Evolutionary conservation across 768 basidiomycete genomes (phyloP).

Genomic region (Floccularia luteovirens): DNA sequence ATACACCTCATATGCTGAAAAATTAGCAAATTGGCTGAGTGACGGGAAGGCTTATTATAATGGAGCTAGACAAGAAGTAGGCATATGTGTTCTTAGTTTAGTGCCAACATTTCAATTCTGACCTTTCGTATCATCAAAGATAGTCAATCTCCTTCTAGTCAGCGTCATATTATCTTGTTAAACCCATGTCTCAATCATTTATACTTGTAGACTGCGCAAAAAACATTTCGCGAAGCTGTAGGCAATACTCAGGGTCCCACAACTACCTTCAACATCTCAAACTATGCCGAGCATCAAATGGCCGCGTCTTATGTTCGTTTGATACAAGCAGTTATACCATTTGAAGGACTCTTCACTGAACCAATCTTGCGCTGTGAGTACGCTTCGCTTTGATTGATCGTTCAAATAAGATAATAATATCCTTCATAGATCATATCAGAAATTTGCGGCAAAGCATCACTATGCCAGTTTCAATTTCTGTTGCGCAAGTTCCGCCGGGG

Average conservation of each 20-base stretch:
- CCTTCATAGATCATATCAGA: too few species aligned
- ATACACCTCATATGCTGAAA: slow-evolving; percentile 21
- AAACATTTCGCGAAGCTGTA: slow-evolving; percentile 23
- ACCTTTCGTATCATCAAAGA: slow-evolving; percentile 22
- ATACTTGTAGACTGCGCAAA: slow-evolving; percentile 24
- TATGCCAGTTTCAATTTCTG: too few species aligned
- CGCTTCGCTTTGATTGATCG: too few species aligned
- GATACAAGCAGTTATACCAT: slow-evolving; percentile 20
- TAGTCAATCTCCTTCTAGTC: slow-evolving; percentile 43
- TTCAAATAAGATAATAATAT: too few species aligned
- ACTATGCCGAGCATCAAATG: slow-evolving; percentile 22
- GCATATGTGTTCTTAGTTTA: slow-evolving; percentile 6
- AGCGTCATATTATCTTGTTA: too few species aligned
- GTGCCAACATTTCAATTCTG: neutral
- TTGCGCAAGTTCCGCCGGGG: too few species aligned
- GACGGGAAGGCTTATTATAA: slow-evolving; percentile 46
- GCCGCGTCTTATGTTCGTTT: slow-evolving; percentile 24
- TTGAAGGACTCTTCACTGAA: slow-evolving; percentile 22
- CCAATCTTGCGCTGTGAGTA: slow-evolving; percentile 22
- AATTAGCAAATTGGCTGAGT: slow-evolving; percentile 35
- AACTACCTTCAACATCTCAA: slow-evolving; percentile 20
- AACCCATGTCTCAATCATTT: neutral
- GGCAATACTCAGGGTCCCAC: slow-evolving; percentile 11
- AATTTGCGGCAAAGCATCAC: too few species aligned
- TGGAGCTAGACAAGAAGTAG: slow-evolving; percentile 39